Evolutionary conservation across 2,329 filamentous ascomycete species (phyloP).

Genomic region (Colletotrichum gigasporum): DNA sequence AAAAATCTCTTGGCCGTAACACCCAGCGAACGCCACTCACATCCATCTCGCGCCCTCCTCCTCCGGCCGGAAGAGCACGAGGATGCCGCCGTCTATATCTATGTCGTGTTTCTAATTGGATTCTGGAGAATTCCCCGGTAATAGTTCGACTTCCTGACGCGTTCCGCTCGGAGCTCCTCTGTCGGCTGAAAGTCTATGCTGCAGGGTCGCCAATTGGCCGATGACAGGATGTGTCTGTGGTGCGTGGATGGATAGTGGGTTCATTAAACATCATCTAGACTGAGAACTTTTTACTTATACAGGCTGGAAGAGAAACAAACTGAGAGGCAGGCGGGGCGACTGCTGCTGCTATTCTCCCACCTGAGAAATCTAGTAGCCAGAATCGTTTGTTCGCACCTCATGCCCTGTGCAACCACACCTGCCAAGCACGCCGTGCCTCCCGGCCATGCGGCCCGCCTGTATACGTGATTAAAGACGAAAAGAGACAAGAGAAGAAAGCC

Average conservation of each 20-base stretch:
- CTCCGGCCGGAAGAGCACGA: background rate
- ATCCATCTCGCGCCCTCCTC: background rate
- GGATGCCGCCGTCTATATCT: background rate
- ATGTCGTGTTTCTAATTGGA: background rate
- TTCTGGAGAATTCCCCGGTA: background rate
- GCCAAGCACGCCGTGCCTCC: slow-evolving; percentile 6
- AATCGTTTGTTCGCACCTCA: too few species aligned
- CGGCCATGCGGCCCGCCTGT: slow-evolving; percentile 5
- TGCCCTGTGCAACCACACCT: slow-evolving; percentile 1
- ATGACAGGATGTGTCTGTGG: background rate
- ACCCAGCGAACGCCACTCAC: slow-evolving; percentile 7
- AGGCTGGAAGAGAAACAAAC: background rate
- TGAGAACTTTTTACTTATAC: slow-evolving; percentile 22
- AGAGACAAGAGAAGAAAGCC: slow-evolving; percentile 3
- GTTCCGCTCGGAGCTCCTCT: background rate
- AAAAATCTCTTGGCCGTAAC: background rate
- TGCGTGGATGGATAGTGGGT: background rate
- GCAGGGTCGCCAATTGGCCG: background rate
- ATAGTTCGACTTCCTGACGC: background rate
- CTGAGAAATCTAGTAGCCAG: slow-evolving; percentile 17
- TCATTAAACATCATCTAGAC: slow-evolving; percentile 28
- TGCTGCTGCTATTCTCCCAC: background rate
- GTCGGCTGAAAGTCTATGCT: background rate
- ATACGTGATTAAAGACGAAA: slow-evolving; percentile 1
- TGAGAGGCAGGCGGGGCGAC: background rate